Evolutionary conservation across 2,329 filamentous ascomycete species (phyloP).

Genomic region (Lasiodiplodia sp.): DNA sequence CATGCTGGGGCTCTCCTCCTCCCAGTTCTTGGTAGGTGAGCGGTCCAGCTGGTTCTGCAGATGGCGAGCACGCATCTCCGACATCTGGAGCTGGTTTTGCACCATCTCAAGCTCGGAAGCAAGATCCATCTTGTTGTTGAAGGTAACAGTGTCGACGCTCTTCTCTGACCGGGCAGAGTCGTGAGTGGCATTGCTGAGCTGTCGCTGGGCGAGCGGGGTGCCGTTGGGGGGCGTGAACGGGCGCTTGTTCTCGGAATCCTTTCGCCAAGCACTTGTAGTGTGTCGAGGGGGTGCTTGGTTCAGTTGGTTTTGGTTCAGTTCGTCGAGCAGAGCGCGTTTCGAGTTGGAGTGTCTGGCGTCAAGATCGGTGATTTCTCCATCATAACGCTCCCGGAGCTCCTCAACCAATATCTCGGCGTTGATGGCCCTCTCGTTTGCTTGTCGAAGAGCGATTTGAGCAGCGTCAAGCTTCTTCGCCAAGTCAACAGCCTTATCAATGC

Average conservation of each 20-base stretch:
- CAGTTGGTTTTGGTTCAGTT: conserved; percentile 84
- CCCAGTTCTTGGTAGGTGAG: conserved; percentile 68
- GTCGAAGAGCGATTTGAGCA: conserved; percentile 84
- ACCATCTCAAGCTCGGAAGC: conserved; percentile 90
- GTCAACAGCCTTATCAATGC: conserved; percentile 73
- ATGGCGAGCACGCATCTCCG: conserved; percentile 94
- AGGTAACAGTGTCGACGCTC: conserved; percentile 81
- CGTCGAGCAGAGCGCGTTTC: conserved; percentile 79
- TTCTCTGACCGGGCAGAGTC: conserved; percentile 86
- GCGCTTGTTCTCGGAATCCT: conserved; percentile 64
- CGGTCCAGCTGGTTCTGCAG: conserved; percentile 86
- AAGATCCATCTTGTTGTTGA: conserved; percentile 89
- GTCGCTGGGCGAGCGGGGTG: conserved; percentile 75
- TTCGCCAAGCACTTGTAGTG: conserved; percentile 75
- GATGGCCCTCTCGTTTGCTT: conserved; percentile 79
- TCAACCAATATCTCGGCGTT: conserved; percentile 84
- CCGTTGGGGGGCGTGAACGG: conserved; percentile 73
- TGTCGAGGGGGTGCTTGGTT: conserved; percentile 58
- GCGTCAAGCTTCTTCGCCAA: conserved; percentile 86
- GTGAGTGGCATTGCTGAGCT: conserved; percentile 64
- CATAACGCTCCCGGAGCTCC: conserved; percentile 76
- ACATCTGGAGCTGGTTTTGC: conserved; percentile 91
- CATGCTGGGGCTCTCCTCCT: conserved; percentile 79
- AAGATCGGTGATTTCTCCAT: conserved; percentile 72
- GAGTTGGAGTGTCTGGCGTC: conserved; percentile 68